A percentile compares a stretch with the other conserved stretches of the same genome.
These are phyloP conservation scores for Hypoxylon subgilvum DNA, from an alignment of 495 filamentous ascomycete genomes.

Conservation along the genomic window DNA sequence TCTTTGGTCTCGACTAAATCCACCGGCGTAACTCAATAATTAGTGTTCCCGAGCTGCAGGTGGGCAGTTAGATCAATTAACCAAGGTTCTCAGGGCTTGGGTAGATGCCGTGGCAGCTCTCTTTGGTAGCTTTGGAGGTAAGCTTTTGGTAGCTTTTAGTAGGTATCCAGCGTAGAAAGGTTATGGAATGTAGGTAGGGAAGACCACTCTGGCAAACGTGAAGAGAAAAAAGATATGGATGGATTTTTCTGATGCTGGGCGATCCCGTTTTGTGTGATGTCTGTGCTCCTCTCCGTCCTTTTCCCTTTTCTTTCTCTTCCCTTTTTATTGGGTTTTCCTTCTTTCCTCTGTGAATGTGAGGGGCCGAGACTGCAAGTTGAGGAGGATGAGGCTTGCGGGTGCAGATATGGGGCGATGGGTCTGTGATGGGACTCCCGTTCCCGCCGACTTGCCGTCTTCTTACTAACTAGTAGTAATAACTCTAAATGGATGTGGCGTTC, in stretches of 20 bases:
- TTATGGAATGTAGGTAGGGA: too few species aligned
- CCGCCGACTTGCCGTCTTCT: conserved; percentile 32
- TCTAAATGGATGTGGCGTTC: too few species aligned
- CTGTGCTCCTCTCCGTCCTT: not conserved
- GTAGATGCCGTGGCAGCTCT: conserved; percentile 7
- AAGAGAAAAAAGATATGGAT: too few species aligned
- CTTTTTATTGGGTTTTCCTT: conserved; percentile 11
- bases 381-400: conserved; percentile 21
- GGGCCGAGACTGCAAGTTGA: conserved; percentile 13
- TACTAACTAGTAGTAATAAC: too few species aligned
- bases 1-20: conserved; percentile 6
- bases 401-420: conserved; percentile 38
- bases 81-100: not conserved
- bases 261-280: not conserved
- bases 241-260: too few species aligned
- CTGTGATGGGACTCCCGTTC: conserved; percentile 35
- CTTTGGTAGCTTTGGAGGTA: too few species aligned
- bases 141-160: too few species aligned
- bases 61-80: conserved; percentile 6
- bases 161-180: too few species aligned
- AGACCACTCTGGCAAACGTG: too few species aligned
- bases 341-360: not conserved
- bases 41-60: conserved; percentile 23
- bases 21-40: conserved; percentile 12
- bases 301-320: not conserved